Base-by-base conservation (phyloP, 2,329 filamentous ascomycete species). In the Clarireedia sp. region DNA sequence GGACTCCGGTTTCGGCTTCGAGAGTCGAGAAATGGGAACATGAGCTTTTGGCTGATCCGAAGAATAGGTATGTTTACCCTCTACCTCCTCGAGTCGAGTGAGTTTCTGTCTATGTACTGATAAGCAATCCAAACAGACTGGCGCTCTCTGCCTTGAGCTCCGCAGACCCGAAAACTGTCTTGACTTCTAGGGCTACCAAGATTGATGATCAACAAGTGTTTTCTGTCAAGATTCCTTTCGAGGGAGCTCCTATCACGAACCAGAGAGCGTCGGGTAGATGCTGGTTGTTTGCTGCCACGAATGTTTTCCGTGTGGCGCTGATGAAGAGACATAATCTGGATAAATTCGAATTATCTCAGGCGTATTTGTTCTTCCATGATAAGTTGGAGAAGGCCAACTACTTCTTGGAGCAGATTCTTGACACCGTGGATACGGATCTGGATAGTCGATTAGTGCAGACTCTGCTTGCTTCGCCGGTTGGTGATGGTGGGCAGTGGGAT, bases 251-350 rank as follows among this genome's bases (percentile, higher is more conserved):
- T 0, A 85, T 95, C 59, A 95, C 90, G 0, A 91, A 95, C 69
- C 90, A 96, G 73, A 79, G 85, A 36, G 81, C 81, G 7, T 90
- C 86, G 2, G 90, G 90, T 7, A 79, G 90, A 60, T 96, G 90
- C 76, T 96, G 90, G 90, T 81, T 95, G 60, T 96, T 96, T 64
- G 90, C 90, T 1, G 83, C 87, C 4, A 94, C 89, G n/a, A 95
- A 95, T 64, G 85, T 95, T 55, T 94, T 95, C 73, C 86, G 90
- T 26, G 80, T 95, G n/a, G 86, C 89, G 1, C 76, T 95, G 47
- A 92, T 94, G 86, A 86, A 88, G 71, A 85, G 85, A 65, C 87
- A 95, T 71, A 81, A 83, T 60, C 79, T 95, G 19, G 80, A 84
- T 47, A 76, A 80, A 52, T 95, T 95, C 65, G 88, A 95, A 75